Conservation (phyloP, 257 asterid species). For the Dorcoceras hygrometricum region DNA sequence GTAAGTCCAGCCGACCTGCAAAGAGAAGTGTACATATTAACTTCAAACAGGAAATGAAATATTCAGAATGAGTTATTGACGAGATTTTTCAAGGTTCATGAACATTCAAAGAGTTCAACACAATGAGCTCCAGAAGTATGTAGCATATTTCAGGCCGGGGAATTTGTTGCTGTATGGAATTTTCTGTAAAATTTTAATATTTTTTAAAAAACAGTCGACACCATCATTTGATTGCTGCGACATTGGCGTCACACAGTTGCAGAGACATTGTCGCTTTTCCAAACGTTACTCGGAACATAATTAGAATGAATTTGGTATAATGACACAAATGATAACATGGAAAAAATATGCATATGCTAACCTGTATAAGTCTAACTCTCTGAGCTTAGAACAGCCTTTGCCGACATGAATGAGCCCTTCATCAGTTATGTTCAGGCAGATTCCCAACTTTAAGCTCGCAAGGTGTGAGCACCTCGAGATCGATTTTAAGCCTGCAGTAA, state of each 20-base stretch:
- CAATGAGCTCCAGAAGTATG: background rate
- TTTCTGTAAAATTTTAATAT: too few species aligned
- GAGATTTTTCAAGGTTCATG: background rate
- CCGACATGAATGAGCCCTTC: conserved; percentile 70
- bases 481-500: conserved; percentile 57
- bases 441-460: conserved; percentile 65
- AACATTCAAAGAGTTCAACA: background rate
- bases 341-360: conserved; percentile 11
- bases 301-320: background rate
- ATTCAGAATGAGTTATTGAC: background rate
- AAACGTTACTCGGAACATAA: background rate
- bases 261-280: too few species aligned
- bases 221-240: too few species aligned
- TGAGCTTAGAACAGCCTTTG: conserved; percentile 59
- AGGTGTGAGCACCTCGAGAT: conserved; percentile 67
- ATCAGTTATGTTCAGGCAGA: conserved; percentile 66
- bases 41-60: conserved; percentile 19
- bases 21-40: conserved; percentile 4
- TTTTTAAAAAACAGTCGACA: too few species aligned
- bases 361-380: conserved; percentile 87
- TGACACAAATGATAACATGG: background rate
- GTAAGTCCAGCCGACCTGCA: conserved; percentile 75
- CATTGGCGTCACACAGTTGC: too few species aligned
- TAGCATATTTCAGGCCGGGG: background rate
- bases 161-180: too few species aligned